Evolutionary conservation across 257 asterid species (phyloP).

Genomic region (Gentiana dahurica): DNA sequence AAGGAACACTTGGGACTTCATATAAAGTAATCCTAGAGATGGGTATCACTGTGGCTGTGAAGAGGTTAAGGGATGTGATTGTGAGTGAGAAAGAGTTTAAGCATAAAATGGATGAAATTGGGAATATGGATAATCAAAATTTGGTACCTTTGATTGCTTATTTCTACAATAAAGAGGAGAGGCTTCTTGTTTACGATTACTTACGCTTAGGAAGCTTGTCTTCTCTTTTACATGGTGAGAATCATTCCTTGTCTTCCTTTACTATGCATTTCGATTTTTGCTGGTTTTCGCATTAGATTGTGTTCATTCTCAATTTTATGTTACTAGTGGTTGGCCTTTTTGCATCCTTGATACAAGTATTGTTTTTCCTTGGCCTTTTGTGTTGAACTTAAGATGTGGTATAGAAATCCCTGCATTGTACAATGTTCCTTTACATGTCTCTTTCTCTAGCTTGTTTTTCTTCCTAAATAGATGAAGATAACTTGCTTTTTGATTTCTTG

Average conservation of each 20-base stretch:
- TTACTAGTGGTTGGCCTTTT: neutral
- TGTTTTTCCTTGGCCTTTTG: too few species aligned
- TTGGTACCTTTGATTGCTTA: slow-evolving; percentile 83
- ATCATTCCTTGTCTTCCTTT: neutral
- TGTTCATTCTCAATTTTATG: neutral
- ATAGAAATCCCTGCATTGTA: too few species aligned
- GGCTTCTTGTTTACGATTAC: slow-evolving; percentile 80
- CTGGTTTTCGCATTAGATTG: neutral
- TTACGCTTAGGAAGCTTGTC: slow-evolving; percentile 90
- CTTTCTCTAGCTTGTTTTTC: too few species aligned
- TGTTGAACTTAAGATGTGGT: too few species aligned
- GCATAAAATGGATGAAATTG: slow-evolving; percentile 75
- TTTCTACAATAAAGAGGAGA: slow-evolving; percentile 59
- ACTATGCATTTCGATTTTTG: neutral
- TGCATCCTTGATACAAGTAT: neutral
- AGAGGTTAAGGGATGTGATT: slow-evolving; percentile 69
- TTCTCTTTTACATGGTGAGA: slow-evolving; percentile 82
- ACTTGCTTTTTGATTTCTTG: too few species aligned
- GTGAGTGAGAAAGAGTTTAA: slow-evolving; percentile 66
- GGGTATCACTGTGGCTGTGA: slow-evolving; percentile 68
- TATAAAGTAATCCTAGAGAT: slow-evolving; percentile 74
- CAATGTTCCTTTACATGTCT: too few species aligned
- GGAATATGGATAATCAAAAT: slow-evolving; percentile 54
- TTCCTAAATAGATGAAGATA: too few species aligned
- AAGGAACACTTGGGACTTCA: slow-evolving; percentile 83